Conservation (phyloP, 2,329 filamentous ascomycete species). For the Phyllosticta citrichinensis region DNA sequence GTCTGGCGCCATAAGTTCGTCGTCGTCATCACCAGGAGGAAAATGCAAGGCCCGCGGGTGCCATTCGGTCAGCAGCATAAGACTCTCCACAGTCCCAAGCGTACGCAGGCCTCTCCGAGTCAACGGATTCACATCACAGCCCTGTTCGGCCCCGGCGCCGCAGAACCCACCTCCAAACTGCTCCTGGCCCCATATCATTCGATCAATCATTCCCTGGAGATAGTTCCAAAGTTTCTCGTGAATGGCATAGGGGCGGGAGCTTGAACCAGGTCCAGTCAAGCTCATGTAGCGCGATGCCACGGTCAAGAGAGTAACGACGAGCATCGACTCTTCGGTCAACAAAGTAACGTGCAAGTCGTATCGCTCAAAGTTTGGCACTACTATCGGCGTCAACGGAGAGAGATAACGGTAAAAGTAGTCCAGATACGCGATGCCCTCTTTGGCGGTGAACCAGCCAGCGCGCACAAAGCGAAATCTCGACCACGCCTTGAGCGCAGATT, state of each 20-base stretch:
- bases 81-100: slow-evolving; percentile 83
- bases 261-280: slow-evolving; percentile 67
- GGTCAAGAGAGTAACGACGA: slow-evolving; percentile 83
- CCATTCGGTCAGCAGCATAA: slow-evolving; percentile 94
- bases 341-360: slow-evolving; percentile 71
- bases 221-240: slow-evolving; percentile 95
- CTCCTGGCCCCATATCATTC: slow-evolving; percentile 91
- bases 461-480: slow-evolving; percentile 87
- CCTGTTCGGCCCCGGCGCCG: slow-evolving; percentile 57
- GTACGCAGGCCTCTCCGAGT: slow-evolving; percentile 65
- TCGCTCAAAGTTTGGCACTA: slow-evolving; percentile 78
- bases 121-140: slow-evolving; percentile 53
- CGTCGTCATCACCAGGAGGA: slow-evolving; percentile 60
- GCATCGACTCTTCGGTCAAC: slow-evolving; percentile 82
- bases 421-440: slow-evolving; percentile 88
- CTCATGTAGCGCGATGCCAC: slow-evolving; percentile 81
- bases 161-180: slow-evolving; percentile 86
- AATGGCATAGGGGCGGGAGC: slow-evolving; percentile 79
- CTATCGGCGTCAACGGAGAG: slow-evolving; percentile 86
- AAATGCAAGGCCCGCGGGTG: slow-evolving; percentile 92
- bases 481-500: slow-evolving; percentile 77
- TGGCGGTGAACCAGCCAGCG: slow-evolving; percentile 89
- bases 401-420: slow-evolving; percentile 92
- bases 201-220: slow-evolving; percentile 86
- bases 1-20: slow-evolving; percentile 54